Conservation (phyloP, 805 yeast genomes). For the Kluyveromyces siamensis region DNA sequence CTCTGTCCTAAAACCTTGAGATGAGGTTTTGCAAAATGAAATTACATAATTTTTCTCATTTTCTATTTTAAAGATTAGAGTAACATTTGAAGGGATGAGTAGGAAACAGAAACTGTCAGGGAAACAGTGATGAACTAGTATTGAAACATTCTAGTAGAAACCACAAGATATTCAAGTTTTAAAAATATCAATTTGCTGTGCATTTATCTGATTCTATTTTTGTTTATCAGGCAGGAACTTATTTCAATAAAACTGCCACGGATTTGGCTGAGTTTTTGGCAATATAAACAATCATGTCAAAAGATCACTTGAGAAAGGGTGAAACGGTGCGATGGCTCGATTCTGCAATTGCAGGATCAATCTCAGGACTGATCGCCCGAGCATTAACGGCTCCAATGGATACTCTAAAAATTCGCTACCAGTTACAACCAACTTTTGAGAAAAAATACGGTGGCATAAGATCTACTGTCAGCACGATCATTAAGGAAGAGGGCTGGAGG, state of each 20-base stretch:
- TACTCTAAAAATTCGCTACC: constrained; percentile 25
- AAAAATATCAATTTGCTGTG: too few species aligned
- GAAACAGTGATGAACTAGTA: too few species aligned
- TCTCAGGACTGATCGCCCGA: constrained; percentile 54
- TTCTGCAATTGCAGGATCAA: constrained; percentile 60
- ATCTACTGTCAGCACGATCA: constrained; percentile 35
- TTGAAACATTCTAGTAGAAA: too few species aligned
- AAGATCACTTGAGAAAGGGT: constrained; percentile 42
- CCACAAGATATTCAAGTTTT: too few species aligned
- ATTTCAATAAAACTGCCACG: neutral
- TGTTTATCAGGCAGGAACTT: too few species aligned
- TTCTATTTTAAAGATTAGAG: too few species aligned
- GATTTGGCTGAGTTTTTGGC: neutral
- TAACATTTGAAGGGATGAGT: too few species aligned
- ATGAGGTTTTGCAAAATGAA: neutral
- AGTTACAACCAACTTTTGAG: constrained; percentile 11
- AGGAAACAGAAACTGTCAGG: too few species aligned
- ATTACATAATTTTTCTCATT: neutral
- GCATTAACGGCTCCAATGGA: constrained; percentile 32
- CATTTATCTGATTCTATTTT: too few species aligned
- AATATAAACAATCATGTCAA: neutral
- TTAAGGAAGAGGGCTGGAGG: constrained; percentile 53
- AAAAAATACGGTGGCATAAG: constrained; percentile 2
- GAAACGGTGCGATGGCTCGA: constrained; percentile 42
- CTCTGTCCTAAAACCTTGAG: neutral